Evolutionary conservation across 208 protist species (phyloP).

Genomic region (Trypanosomatidae sp.): DNA sequence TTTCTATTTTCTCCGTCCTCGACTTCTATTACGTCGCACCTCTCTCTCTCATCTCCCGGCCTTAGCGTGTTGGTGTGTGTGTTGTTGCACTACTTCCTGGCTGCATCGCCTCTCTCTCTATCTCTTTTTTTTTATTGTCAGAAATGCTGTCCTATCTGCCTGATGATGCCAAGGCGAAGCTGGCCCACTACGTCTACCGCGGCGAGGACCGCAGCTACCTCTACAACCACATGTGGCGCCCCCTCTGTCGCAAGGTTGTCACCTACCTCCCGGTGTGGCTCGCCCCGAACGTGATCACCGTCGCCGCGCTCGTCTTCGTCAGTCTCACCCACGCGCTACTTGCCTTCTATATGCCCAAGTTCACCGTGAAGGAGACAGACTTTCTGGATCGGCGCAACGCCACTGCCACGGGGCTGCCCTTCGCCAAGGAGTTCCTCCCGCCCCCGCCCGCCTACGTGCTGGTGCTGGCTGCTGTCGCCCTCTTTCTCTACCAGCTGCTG

Average conservation of each 20-base stretch:
- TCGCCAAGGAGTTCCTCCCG: no score
- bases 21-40: no score
- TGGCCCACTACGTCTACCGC: constrained; percentile 67
- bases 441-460: constrained; percentile 76
- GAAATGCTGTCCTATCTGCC: constrained; percentile 45
- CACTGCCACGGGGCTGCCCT: constrained; percentile 31
- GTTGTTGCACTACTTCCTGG: no score
- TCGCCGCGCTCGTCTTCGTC: constrained; percentile 73
- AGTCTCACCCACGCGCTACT: constrained; percentile 57
- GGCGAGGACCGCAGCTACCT: constrained; percentile 76
- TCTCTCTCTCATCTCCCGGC: no score
- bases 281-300: constrained; percentile 85
- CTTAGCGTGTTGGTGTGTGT: no score
- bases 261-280: constrained; percentile 71
- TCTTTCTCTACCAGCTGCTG: constrained; percentile 88
- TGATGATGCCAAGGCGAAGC: constrained; percentile 30
- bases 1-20: no score
- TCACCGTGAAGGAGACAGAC: constrained; percentile 40
- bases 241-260: constrained; percentile 48
- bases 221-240: constrained; percentile 74
- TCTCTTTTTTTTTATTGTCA: neutral
- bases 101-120: no score
- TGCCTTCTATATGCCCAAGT: constrained; percentile 68
- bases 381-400: constrained; percentile 3
- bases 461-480: constrained; percentile 40